Evolutionary conservation across 2,329 filamentous ascomycete genomes (phyloP), one percentile per base, ranked within the genome.

Genomic region (Diplodia scrobiculata): DNA sequence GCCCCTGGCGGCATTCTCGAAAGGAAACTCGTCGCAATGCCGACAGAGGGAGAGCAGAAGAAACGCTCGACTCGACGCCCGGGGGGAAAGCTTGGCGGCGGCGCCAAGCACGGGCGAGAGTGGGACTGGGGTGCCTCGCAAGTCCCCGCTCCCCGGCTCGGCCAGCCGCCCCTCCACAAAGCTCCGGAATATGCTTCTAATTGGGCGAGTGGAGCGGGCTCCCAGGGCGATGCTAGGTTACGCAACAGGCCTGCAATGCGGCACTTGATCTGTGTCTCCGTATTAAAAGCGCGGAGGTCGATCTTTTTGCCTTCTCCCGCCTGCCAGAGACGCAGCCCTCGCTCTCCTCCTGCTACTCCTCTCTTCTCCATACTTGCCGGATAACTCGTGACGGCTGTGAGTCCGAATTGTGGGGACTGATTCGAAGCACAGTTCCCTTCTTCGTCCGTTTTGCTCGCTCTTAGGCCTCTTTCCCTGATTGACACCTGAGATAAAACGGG

Each of bases 31-130:
- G 3, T 11, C 34, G 9, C 10, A n/a, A 19, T 21, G 14, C 7
- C 6, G 36, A 25, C 5, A n/a, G 38, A 4, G 19, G 13, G 36
- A 34, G 19, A 5, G 7, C 29, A 32, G 34, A n/a, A 36, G 14
- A 21, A 29, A 17, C 13, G 52, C 55, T 47, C 34, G 55, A 21
- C 47, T 32, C n/a, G 54, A 11, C 36, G 54, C n/a, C 34, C 36
- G 9, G 14, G 17, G 32, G n/a, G 19, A 48, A 32, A 34, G 38
- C 55, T 60, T 60, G 55, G 58, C 58, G 29, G 2, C 17, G n/a
- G 29, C 6, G 58, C 58, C 58, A 62, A 62, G 58, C 34, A 41
- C 13, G n/a, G 9, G 25, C 55, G 25, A 45, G 41, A 62, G 58
- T 62, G 41, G 58, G 38, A 59, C 38, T 29, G 5, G 10, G 34